Evolutionary conservation across 208 protist genomes (phyloP), one percentile per base, ranked within the genome.

Genomic region (Crithidia bombi): DNA sequence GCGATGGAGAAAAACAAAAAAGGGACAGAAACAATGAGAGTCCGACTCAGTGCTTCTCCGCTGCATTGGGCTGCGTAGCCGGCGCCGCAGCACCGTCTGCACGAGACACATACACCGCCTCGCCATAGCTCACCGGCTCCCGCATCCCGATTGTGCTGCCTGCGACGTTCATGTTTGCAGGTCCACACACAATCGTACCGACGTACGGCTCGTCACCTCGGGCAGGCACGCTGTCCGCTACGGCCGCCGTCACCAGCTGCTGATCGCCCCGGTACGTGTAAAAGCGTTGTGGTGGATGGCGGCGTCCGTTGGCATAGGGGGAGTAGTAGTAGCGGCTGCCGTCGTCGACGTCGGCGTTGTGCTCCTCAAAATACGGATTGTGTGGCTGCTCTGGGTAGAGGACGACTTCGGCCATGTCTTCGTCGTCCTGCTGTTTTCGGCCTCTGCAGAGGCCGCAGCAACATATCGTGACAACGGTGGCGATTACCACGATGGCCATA

Each of bases 1-100:
- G 5, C 11, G 5, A 19, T 0, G 47, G 9, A 59, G 68, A 73
- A 41, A 67, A 65, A 68, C 49, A 65, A 57, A 68, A 68, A 73
- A 54, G 68, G 21, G 57, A 73, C 10, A 43, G 11, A n/a, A 49
- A 28, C 67, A 0, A 30, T 46, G 55, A 9, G 6, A 32, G 21
- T 14, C 23, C 3, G 6, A 5, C 32, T 25, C 9, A 11, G 12
- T 5, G 50, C 5, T 30, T 41, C 5, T 54, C 46, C 33, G 38
- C 9, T 69, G 46, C 32, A 5, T 51, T n/a, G 28, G 38, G 15
- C 19, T 59, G 51, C 5, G 49, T 33, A 12, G 14, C 15, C 10
- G 52, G 52, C 0, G 52, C 2, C 5, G 26, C 32, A 39, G 52
- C 15, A 1, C 52, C 26, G 21, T 41, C 32, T 41, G 52, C 14